Conservation (phyloP, 768 basidiomycete species). For the Russula dissimulans region DNA sequence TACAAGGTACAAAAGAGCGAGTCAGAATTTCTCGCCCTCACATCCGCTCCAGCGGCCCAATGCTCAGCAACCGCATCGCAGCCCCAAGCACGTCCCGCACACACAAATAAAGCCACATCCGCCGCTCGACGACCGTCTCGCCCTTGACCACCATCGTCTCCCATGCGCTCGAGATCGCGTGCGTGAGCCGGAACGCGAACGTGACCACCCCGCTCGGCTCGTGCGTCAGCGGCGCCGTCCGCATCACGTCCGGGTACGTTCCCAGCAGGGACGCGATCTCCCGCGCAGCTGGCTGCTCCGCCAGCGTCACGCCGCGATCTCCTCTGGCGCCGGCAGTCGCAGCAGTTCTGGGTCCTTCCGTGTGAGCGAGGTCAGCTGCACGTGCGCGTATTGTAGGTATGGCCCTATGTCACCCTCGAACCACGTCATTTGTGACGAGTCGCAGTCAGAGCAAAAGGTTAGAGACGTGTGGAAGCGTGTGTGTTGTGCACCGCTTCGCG, state of each 20-base stretch:
- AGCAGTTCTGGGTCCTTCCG: conserved; percentile 86
- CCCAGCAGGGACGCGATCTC: conserved; percentile 84
- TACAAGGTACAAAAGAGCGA: too few relatives aligned
- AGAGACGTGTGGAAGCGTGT: too few relatives aligned
- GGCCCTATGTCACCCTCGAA: conserved; percentile 96
- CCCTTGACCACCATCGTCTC: conserved; percentile 82
- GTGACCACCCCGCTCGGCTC: conserved; percentile 91
- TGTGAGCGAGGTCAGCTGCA: conserved; percentile 80
- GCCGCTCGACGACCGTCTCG: conserved; percentile 61
- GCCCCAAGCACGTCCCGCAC: conserved; percentile 85
- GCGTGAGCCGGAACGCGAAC: conserved; percentile 77
- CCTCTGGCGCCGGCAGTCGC: conserved; percentile 61
- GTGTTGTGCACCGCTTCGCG: conserved; percentile 68
- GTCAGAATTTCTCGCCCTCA: conserved; percentile 27
- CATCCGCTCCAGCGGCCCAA: conserved; percentile 91
- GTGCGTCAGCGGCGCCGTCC: conserved; percentile 70
- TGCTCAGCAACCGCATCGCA: conserved; percentile 80
- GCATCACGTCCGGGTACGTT: conserved; percentile 86
- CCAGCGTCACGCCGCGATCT: conserved; percentile 63
- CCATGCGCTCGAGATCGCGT: conserved; percentile 89
- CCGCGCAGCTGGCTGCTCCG: conserved; percentile 60
- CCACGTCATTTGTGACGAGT: too few relatives aligned
- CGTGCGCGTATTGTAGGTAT: conserved; percentile 95
- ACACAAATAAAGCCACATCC: conserved; percentile 82
- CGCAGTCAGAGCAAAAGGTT: too few relatives aligned